These are phyloP conservation scores for Suillus weaverae DNA, from an alignment of 768 basidiomycete genomes.

Conservation along the genomic window DNA sequence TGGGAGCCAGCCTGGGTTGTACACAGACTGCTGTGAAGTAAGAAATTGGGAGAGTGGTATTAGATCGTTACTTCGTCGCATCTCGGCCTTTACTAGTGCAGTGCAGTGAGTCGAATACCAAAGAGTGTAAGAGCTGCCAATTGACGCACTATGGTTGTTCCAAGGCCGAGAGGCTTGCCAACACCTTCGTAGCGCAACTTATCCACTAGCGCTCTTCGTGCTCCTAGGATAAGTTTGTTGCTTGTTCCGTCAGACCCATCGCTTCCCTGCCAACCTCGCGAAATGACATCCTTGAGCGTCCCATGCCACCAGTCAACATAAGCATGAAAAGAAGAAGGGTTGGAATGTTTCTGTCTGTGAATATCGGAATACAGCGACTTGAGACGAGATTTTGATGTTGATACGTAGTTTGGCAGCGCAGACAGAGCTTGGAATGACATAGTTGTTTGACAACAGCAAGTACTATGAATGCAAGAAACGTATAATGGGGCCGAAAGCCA, in stretches of 20 bases:
- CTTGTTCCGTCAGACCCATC: slow-evolving; percentile 16
- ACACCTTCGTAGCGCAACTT: slow-evolving; percentile 62
- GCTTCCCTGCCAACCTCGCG: slow-evolving; percentile 50
- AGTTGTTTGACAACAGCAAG: slow-evolving; percentile 3
- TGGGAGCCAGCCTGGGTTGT: slow-evolving; percentile 69
- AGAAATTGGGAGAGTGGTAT: slow-evolving; percentile 58
- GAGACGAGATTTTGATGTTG: slow-evolving; percentile 47
- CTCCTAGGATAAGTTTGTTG: slow-evolving; percentile 63
- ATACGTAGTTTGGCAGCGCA: slow-evolving; percentile 27
- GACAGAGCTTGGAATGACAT: slow-evolving; percentile 15
- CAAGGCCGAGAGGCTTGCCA: slow-evolving; percentile 74
- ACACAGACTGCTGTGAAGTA: slow-evolving; percentile 56
- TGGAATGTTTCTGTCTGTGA: slow-evolving; percentile 77
- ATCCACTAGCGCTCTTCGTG: slow-evolving; percentile 54
- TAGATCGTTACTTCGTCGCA: slow-evolving; percentile 45
- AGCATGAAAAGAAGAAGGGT: slow-evolving; percentile 77
- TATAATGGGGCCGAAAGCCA: no score
- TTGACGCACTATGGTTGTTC: slow-evolving; percentile 69
- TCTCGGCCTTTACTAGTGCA: slow-evolving; percentile 69
- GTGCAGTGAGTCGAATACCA: slow-evolving; percentile 24
- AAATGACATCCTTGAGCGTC: slow-evolving; percentile 61
- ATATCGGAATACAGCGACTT: slow-evolving; percentile 89
- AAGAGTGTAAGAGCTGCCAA: not conserved
- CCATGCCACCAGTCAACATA: slow-evolving; percentile 88
- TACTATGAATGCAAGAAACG: slow-evolving; percentile 19